Conservation (phyloP, 305 asterid species). For the Ilex paraguariensis region DNA sequence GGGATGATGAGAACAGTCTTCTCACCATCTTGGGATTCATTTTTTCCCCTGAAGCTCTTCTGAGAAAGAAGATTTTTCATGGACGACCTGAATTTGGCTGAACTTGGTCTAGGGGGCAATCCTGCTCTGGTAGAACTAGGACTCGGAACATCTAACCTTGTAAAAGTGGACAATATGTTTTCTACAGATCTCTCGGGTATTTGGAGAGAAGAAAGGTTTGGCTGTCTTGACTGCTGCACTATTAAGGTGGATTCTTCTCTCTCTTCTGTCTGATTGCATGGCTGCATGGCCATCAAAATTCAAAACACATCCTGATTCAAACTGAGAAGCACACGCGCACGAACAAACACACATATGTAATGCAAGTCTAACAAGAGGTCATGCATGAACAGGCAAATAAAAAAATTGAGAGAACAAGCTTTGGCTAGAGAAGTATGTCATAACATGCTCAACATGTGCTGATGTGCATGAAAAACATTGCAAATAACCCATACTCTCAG, state of each 20-base stretch:
- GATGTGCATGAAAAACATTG: too few species aligned
- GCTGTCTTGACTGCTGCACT: conserved; percentile 58
- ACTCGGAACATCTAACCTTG: conserved; percentile 55
- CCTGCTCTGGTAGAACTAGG: conserved; percentile 67
- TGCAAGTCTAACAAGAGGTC: too few species aligned
- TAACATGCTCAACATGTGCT: too few species aligned
- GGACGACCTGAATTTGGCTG: conserved; percentile 69
- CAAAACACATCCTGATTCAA: too few species aligned
- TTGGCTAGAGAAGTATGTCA: too few species aligned
- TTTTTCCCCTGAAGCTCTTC: conserved; percentile 63
- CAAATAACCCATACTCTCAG: too few species aligned
- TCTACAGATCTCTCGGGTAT: conserved; percentile 70
- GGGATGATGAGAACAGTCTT: conserved; percentile 69
- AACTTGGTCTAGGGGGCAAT: conserved; percentile 81
- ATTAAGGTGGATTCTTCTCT: conserved; percentile 59
- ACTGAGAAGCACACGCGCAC: too few species aligned
- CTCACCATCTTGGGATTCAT: conserved; percentile 56
- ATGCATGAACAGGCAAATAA: too few species aligned
- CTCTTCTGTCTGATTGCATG: conserved; percentile 40
- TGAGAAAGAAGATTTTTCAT: conserved; percentile 75
- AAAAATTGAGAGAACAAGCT: too few species aligned
- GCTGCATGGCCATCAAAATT: neutral
- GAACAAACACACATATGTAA: too few species aligned
- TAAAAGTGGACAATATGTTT: conserved; percentile 45
- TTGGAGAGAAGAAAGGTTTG: conserved; percentile 68